A percentile compares a stretch with the other conserved stretches of the same genome.
phyloP scores from a whole-genome alignment of 352 stramenopile genomes.

The Phytophthora pseudosyringae region DNA sequence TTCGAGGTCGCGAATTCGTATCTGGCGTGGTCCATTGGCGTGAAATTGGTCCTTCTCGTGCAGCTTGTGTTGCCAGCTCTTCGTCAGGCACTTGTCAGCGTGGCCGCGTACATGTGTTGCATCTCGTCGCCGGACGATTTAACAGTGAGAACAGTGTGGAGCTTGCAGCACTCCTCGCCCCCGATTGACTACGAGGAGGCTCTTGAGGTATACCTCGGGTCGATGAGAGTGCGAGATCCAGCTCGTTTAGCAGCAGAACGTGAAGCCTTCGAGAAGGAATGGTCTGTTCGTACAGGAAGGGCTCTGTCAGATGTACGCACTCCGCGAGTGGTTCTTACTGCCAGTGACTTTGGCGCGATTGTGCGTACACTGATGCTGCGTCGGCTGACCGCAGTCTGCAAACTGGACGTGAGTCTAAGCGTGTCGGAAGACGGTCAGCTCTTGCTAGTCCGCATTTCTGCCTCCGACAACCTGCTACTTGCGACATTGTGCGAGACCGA shows the following conservation, averaged over 20 bases:
- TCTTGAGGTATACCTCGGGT: constrained; percentile 19
- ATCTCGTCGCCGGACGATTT: constrained; percentile 4
- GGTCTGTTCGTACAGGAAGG: constrained; percentile 24
- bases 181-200: constrained; percentile 28
- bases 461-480: constrained; percentile 71
- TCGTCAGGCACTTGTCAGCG: constrained; percentile 1
- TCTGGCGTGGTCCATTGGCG: constrained; percentile 28
- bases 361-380: constrained; percentile 61
- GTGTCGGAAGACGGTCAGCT: constrained; percentile 52
- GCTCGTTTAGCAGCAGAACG: constrained; percentile 12
- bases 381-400: constrained; percentile 53
- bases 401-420: constrained; percentile 65
- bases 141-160: background rate
- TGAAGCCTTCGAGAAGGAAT: constrained; percentile 43
- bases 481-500: constrained; percentile 56
- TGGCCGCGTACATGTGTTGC: constrained; percentile 15
- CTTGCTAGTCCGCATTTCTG: constrained; percentile 59
- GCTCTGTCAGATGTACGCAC: constrained; percentile 20
- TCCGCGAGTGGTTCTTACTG: constrained; percentile 11
- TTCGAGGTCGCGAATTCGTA: constrained; percentile 25
- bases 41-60: constrained; percentile 34
- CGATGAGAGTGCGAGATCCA: constrained; percentile 18
- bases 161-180: constrained; percentile 1
- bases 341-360: constrained; percentile 60
- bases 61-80: constrained; percentile 26